Conservation (phyloP, 169 alveolate genomes). For the Cystoisospora suis region DNA sequence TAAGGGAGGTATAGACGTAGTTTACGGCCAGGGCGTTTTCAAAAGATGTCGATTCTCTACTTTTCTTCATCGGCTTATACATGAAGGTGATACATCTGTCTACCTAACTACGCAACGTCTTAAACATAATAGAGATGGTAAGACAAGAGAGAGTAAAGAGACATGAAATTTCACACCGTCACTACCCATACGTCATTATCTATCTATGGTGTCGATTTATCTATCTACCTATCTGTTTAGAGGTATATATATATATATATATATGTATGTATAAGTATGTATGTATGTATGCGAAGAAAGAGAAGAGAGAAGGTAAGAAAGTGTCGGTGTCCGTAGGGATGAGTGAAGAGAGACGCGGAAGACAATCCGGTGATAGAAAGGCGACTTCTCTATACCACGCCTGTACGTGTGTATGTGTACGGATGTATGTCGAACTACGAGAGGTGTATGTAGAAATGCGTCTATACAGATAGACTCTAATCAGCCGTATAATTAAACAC, state of each 20-base stretch:
- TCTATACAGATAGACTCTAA: too few species aligned
- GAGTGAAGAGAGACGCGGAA: neutral
- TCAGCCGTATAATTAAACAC: too few species aligned
- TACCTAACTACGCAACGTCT: constrained; percentile 57
- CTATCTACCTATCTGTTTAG: too few species aligned
- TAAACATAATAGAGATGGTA: constrained; percentile 33
- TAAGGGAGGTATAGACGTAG: neutral
- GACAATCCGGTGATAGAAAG: neutral
- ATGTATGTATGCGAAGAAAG: neutral
- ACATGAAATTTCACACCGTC: too few species aligned
- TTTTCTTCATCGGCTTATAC: constrained; percentile 1
- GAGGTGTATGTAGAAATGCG: too few species aligned
- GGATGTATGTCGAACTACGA: neutral
- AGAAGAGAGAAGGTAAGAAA: too few species aligned
- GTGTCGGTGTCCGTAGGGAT: neutral
- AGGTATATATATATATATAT: too few species aligned
- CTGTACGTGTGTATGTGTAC: neutral
- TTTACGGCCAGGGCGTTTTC: constrained; percentile 40
- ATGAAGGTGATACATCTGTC: constrained; percentile 29
- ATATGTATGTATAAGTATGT: too few species aligned
- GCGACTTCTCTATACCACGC: too few species aligned
- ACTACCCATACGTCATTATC: too few species aligned
- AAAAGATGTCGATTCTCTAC: constrained; percentile 21
- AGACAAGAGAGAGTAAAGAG: too few species aligned
- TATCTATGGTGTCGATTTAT: too few species aligned